A percentile compares a stretch with the other conserved stretches of the same genome.
Conservation (phyloP, 495 filamentous ascomycete species). For the Bryoglossum gracile region DNA sequence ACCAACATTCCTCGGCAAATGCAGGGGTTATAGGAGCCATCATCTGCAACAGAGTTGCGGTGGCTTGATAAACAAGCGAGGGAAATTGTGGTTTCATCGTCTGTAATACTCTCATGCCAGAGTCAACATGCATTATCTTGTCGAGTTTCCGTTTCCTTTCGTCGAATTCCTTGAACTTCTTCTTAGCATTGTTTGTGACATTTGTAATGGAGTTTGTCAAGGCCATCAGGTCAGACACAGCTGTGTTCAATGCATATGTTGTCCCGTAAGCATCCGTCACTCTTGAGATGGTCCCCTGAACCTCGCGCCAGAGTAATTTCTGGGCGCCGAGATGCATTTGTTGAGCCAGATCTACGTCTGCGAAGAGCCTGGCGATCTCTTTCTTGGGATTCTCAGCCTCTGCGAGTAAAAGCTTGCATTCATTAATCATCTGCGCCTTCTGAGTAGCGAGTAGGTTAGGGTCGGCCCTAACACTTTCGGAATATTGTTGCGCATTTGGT, state of each 20-base stretch:
- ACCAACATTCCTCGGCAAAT: slow-evolving; percentile 75
- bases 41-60: slow-evolving; percentile 51
- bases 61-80: slow-evolving; percentile 7
- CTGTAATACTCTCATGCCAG: background rate
- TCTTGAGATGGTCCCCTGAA: slow-evolving; percentile 59
- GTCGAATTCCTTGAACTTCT: too few relatives aligned
- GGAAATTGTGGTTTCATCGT: background rate
- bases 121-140: background rate
- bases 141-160: background rate
- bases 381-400: slow-evolving; percentile 1
- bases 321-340: slow-evolving; percentile 38
- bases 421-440: too few relatives aligned
- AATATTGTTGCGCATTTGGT: background rate
- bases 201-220: slow-evolving; percentile 62
- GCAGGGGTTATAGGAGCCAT: slow-evolving; percentile 72
- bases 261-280: slow-evolving; percentile 62
- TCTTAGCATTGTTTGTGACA: too few relatives aligned
- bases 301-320: slow-evolving; percentile 50
- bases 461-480: too few relatives aligned
- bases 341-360: too few relatives aligned
- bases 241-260: slow-evolving; percentile 71
- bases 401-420: too few relatives aligned
- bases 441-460: too few relatives aligned
- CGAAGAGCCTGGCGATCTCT: too few relatives aligned
- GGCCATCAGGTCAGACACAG: slow-evolving; percentile 71